Base-by-base conservation (phyloP, 805 yeast species). In the Myxozyma neglecta region DNA sequence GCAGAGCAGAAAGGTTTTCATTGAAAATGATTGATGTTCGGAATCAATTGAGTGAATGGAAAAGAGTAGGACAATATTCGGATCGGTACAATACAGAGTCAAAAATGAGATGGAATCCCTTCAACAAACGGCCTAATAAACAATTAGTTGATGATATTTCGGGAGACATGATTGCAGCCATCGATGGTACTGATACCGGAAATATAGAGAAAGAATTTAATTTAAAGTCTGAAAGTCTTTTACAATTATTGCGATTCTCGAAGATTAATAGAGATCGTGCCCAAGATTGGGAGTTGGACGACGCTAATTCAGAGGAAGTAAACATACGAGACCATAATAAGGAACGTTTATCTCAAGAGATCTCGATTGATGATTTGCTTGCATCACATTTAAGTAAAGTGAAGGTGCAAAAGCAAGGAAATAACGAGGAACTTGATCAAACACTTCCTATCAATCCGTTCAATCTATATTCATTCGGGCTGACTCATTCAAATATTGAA, bases 81-180 rank as follows among this genome's bases (percentile, higher is more conserved):
- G 42, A 32, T 18, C 34, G 24, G 11, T 24, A 10, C 8, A 11
- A 42, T n/a, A 4, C 49, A 5, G 46, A 50, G 6, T 34, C 34
- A 32, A 42, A 35, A 16, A 29, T 57, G 11, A 44, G 37, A 35
- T 57, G 61, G 61, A 57, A 44, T 11, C 61, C 61, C 3, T 57
- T 57, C 20, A 8, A 24, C 8, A 49, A 42, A 6, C 34, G 42
- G 6, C 39, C 14, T 8, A 24, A 39, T 8, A 29, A 14, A 20
- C 29, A 24, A 24, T 20, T 16, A 11, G 16, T 34, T 13, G 14
- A n/a, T 9, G 3, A 29, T 14, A 20, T 16, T n/a, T 10, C 14
- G 16, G 49, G 32, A 16, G 42, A 29, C 18, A 49, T 32, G 35
- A 36, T 16, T 16, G 36, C 44, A 20, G 51, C 39, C 32, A n/a